phyloP scores from a whole-genome alignment of 2,329 filamentous ascomycete genomes.

The Cordyceps cateniannulata region DNA sequence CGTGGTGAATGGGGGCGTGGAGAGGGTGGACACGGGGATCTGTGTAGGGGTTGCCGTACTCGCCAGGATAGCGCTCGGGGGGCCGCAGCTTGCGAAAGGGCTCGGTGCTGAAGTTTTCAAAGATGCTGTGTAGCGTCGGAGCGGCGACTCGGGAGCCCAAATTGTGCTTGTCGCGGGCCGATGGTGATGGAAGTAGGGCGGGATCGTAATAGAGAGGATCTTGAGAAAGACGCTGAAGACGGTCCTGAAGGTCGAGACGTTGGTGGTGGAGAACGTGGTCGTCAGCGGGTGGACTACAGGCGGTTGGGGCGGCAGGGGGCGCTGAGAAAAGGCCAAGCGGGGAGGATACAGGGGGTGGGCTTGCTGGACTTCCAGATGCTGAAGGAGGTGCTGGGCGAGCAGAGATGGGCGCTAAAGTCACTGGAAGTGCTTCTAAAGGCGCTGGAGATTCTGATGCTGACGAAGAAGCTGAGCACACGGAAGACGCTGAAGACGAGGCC shows the following conservation, averaged over 20 bases:
- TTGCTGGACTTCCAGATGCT: background rate
- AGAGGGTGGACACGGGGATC: conserved; percentile 21
- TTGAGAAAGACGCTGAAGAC: conserved; percentile 1
- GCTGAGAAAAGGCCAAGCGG: background rate
- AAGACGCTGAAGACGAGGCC: background rate
- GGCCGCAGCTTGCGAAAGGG: conserved; percentile 17
- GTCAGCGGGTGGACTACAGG: background rate
- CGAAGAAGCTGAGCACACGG: background rate
- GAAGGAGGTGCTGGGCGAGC: background rate
- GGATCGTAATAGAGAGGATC: conserved; percentile 3
- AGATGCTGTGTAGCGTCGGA: conserved; percentile 21
- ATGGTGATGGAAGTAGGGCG: conserved; percentile 1
- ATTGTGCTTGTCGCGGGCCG: background rate
- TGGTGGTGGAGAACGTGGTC: conserved; percentile 6
- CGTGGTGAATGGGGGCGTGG: conserved; percentile 17
- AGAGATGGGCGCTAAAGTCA: background rate
- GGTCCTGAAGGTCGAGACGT: conserved; percentile 8
- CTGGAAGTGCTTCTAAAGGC: background rate
- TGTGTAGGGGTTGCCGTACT: conserved; percentile 2
- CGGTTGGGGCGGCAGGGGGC: background rate
- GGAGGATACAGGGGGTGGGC: background rate
- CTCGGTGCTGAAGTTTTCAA: conserved; percentile 18
- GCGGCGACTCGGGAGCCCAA: conserved; percentile 16
- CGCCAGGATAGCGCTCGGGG: background rate
- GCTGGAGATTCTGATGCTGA: background rate